Evolutionary conservation across 148 eudicot genomes (phyloP).

Genomic region (Rhododendron simsii): DNA sequence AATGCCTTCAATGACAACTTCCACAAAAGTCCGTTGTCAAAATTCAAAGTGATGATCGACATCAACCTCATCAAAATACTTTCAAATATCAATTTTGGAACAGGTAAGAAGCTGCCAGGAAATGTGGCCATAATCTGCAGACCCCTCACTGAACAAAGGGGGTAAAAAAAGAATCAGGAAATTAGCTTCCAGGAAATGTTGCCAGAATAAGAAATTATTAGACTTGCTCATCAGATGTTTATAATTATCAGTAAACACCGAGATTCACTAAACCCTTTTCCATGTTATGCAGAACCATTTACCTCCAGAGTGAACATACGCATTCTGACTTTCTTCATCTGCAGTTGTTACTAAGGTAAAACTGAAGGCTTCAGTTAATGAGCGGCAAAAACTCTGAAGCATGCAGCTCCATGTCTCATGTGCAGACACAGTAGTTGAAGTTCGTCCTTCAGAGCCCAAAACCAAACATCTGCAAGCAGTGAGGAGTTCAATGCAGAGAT

Average conservation of each 20-base stretch:
- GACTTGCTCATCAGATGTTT: neutral
- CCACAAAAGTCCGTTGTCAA: constrained; percentile 45
- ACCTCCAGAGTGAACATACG: constrained; percentile 55
- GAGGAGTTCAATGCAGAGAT: constrained; percentile 67
- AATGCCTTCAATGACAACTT: constrained; percentile 51
- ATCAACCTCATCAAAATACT: constrained; percentile 50
- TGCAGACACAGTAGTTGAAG: constrained; percentile 22
- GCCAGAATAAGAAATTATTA: constrained; percentile 19
- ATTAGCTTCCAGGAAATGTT: constrained; percentile 63
- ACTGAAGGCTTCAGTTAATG: constrained; percentile 40
- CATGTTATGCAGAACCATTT: constrained; percentile 11
- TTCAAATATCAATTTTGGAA: constrained; percentile 56
- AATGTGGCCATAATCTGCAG: constrained; percentile 76
- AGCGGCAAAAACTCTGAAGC: constrained; percentile 39
- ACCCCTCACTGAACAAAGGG: constrained; percentile 51
- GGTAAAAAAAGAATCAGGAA: constrained; percentile 6
- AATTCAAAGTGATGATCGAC: constrained; percentile 34
- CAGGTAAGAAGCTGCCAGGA: constrained; percentile 58
- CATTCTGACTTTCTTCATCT: constrained; percentile 27
- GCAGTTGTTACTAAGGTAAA: constrained; percentile 29
- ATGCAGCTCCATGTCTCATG: constrained; percentile 56
- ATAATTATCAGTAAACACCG: neutral
- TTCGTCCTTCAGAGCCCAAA: constrained; percentile 26
- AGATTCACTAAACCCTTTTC: neutral
- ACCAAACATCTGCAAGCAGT: constrained; percentile 68